phyloP scores from a whole-genome alignment of 208 protist species.

The Polymyxa betae region DNA sequence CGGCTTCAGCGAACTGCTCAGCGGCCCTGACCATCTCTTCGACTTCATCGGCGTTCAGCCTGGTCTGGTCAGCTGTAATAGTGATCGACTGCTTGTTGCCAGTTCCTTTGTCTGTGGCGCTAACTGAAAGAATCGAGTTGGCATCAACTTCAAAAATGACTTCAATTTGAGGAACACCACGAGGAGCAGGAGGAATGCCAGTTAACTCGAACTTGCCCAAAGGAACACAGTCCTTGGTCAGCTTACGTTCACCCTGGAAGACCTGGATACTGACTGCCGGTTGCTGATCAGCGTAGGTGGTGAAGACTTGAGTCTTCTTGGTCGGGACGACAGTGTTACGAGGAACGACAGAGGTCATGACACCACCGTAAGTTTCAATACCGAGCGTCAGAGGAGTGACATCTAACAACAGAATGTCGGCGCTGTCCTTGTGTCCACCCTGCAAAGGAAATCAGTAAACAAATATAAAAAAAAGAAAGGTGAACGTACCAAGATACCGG shows the following conservation, averaged over 20 bases:
- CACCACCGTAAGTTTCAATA: slow-evolving; percentile 89
- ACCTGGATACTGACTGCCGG: slow-evolving; percentile 87
- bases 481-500: slow-evolving; percentile 81
- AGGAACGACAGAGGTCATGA: slow-evolving; percentile 83
- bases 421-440: slow-evolving; percentile 67
- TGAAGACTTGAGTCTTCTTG: slow-evolving; percentile 93
- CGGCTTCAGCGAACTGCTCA: slow-evolving; percentile 84
- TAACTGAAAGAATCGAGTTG: slow-evolving; percentile 95
- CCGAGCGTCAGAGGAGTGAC: slow-evolving; percentile 93
- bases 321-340: slow-evolving; percentile 88
- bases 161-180: slow-evolving; percentile 90
- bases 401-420: slow-evolving; percentile 85
- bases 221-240: slow-evolving; percentile 96
- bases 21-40: slow-evolving; percentile 89
- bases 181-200: slow-evolving; percentile 90
- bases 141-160: slow-evolving; percentile 82
- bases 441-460: not conserved
- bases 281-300: slow-evolving; percentile 88
- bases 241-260: slow-evolving; percentile 95
- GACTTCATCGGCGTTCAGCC: slow-evolving; percentile 87
- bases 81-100: slow-evolving; percentile 91
- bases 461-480: not conserved
- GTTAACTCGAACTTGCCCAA: slow-evolving; percentile 96
- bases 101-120: slow-evolving; percentile 90
- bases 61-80: slow-evolving; percentile 95